phyloP scores from a whole-genome alignment of 2,329 filamentous ascomycete species.

The Fusarium liriodendri region DNA sequence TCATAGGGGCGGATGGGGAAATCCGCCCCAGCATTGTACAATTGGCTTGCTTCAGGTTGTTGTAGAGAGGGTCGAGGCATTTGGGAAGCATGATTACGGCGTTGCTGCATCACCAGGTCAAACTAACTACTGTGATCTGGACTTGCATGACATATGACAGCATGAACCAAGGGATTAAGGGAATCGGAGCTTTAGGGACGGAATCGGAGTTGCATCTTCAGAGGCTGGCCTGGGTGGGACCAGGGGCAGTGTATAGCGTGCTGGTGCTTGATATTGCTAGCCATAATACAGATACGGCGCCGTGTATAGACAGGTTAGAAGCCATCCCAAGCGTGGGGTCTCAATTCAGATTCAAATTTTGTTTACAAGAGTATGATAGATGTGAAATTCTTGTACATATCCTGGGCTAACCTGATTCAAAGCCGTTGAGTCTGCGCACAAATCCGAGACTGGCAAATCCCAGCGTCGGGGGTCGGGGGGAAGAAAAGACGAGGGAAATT shows the following conservation, averaged over 20 bases:
- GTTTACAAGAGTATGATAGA: neutral
- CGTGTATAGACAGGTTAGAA: conserved; percentile 39
- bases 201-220: conserved; percentile 43
- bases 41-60: conserved; percentile 44
- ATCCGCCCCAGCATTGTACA: conserved; percentile 46
- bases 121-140: conserved; percentile 39
- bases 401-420: neutral
- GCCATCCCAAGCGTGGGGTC: conserved; percentile 20
- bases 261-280: conserved; percentile 37
- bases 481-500: conserved; percentile 39
- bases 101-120: conserved; percentile 49
- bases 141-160: conserved; percentile 46
- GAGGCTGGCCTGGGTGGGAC: conserved; percentile 33
- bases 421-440: conserved; percentile 26
- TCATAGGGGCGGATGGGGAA: conserved; percentile 38
- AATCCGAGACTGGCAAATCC: conserved; percentile 23
- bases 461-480: conserved; percentile 41
- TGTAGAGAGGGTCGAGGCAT: conserved; percentile 47
- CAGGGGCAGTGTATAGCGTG: conserved; percentile 24
- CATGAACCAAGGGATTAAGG: conserved; percentile 40
- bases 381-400: neutral
- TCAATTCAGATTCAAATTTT: conserved; percentile 20
- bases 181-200: conserved; percentile 40
- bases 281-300: conserved; percentile 36
- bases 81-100: conserved; percentile 51